These are phyloP conservation scores for Lactarius evosmus DNA, from an alignment of 768 basidiomycete genomes.

Conservation along the genomic window DNA sequence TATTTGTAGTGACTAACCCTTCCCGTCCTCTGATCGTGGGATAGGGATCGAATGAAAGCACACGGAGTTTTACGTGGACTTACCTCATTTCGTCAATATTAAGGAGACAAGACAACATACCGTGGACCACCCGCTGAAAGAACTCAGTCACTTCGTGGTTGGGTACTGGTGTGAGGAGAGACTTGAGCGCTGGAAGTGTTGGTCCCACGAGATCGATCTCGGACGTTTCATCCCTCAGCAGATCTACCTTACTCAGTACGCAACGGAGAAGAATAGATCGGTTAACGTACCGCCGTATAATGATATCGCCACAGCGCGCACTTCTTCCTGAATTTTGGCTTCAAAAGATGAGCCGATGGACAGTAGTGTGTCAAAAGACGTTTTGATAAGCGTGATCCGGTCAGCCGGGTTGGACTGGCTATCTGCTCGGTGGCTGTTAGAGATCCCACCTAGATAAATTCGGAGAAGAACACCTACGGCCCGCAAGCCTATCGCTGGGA, in stretches of 20 bases:
- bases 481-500: conserved; percentile 50
- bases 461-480: conserved; percentile 41
- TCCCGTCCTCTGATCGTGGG: conserved; percentile 61
- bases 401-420: conserved; percentile 45
- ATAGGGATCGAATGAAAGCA: conserved; percentile 4
- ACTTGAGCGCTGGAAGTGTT: conserved; percentile 76
- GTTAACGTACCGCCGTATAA: conserved; percentile 65
- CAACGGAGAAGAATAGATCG: background rate
- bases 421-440: conserved; percentile 36
- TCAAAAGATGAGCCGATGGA: conserved; percentile 57
- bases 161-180: conserved; percentile 56
- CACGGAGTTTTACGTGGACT: conserved; percentile 31
- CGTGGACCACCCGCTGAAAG: conserved; percentile 65
- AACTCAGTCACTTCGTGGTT: conserved; percentile 45
- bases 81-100: conserved; percentile 93
- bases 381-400: conserved; percentile 60
- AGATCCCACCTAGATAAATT: background rate
- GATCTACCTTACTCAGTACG: conserved; percentile 43
- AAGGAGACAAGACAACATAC: conserved; percentile 75
- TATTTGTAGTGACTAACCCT: conserved; percentile 71
- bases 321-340: conserved; percentile 61
- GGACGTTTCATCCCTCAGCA: conserved; percentile 83
- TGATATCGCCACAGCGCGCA: conserved; percentile 73
- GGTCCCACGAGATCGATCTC: conserved; percentile 78
- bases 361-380: conserved; percentile 59